Evolutionary conservation across 2,329 filamentous ascomycete genomes (phyloP), one percentile per base, ranked within the genome.

Genomic region (Colletotrichum simmondsii): DNA sequence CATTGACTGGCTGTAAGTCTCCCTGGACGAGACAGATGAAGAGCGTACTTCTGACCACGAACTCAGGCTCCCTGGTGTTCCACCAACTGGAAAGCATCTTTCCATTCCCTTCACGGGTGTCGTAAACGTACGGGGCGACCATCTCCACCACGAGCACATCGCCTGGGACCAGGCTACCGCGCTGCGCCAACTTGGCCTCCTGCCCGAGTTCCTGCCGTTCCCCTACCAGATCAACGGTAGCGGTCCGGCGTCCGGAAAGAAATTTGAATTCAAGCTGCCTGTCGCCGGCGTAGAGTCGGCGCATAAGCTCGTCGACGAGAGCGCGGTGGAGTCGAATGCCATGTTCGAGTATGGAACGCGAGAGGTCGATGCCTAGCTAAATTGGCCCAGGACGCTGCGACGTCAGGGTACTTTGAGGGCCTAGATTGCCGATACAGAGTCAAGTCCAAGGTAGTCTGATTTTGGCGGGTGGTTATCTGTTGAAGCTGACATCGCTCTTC

Each of bases 101-200:
- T 84, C 89, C 52, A 84, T 93, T 12, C 88, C 91, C 0, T 87
- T 93, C 60, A 91, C 90, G 0, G 87, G 87, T 2, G 85, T 93
- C 2, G 90, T 93, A 0, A 90, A 90, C 37, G 85, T 93, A 62
- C 85, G 91, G 0, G 92, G 91, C 0, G 91, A 92, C 65, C 85
- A 89, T 2, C 79, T 93, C 1, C 91, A 89, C 71, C 90, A 92
- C 68, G 92, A 93, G 77, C 91, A 93, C 74, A 91, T 93, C 14
- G 85, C 87, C 11, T 93, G 92, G 92, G 92, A 93, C 68, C 91
- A 93, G 77, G 90, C 86, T 0, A 92, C 89, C 0, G 89, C 89
- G 10, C 80, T 93, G n/a, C 81, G 87, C 5, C 91, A 92, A 76
- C 77, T 91, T 2, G 90, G 88, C 0, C 75, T 91, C 57, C 76